Evolutionary conservation across 2,329 filamentous ascomycete species (phyloP), one percentile per base, ranked within the genome.

Genomic region (Penicillium digitatum): DNA sequence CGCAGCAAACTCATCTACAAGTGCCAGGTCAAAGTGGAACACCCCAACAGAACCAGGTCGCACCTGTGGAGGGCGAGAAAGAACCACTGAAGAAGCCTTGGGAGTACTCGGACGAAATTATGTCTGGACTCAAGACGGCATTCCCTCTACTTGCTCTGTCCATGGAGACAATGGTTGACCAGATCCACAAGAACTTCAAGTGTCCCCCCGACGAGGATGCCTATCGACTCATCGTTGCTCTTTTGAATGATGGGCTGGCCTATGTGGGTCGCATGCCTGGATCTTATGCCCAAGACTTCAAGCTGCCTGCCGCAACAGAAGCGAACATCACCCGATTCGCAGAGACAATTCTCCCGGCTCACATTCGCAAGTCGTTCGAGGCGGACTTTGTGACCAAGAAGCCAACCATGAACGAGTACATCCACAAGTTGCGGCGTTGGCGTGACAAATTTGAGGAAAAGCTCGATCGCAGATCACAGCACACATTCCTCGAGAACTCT

Each of bases 121-220:
- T 96, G 82, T 89, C 91, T 32, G 89, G 91, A 29, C 85, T 99
- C 51, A 97, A 99, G 80, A 97, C 94, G 7, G 92, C 93, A 0
- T 99, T 97, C 79, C 94, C 94, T 24, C 81, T 99, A 18, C 82
- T 99, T 64, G 94, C 95, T 10, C 79, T 97, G 40, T 96, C 93
- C 0, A 97, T 99, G 94, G 94, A 99, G 77, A 96, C 93, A 0
- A 99, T 97, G 91, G 92, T 97, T 29, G 94, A 99, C 70, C 93
- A 97, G 74, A 96, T 99, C 56, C 89, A 94, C 73, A 97, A 97
- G 79, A 88, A 97, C 75, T 99, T 99, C 83, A 99, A 99, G 76
- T 97, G 94, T 67, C 93, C 93, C 14, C 93, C 93, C 0, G 94
- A 99, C 66, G 94, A 99, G 72, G 94, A 99, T 76, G 95, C 94